These are phyloP conservation scores for button mushroom (Agaricus bisporus) DNA, from an alignment of 768 basidiomycete genomes.

Conservation along the genomic window DNA sequence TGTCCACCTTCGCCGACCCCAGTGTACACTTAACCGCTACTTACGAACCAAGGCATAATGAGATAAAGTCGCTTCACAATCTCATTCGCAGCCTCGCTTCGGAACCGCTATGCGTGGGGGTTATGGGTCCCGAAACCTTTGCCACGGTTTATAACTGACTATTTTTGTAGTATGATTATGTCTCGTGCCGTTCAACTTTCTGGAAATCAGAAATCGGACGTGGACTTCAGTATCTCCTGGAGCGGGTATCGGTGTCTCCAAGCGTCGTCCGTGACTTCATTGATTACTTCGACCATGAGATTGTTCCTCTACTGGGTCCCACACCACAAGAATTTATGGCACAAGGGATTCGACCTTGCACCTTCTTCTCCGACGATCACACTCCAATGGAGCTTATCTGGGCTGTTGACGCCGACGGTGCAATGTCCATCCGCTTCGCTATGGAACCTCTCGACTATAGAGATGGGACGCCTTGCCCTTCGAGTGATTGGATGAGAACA, in stretches of 20 bases:
- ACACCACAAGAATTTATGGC: constrained; percentile 8
- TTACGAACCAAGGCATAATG: neutral
- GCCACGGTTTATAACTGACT: neutral
- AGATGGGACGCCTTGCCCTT: constrained; percentile 10
- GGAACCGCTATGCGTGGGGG: neutral
- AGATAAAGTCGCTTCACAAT: neutral
- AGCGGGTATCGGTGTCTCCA: constrained; percentile 4
- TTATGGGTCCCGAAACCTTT: neutral
- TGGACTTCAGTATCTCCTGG: constrained; percentile 6
- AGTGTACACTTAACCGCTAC: neutral
- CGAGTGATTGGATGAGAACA: constrained; percentile 1
- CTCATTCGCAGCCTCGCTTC: constrained; percentile 3
- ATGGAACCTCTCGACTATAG: constrained; percentile 13
- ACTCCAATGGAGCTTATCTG: constrained; percentile 14
- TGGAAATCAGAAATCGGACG: constrained; percentile 8
- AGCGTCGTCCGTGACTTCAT: constrained; percentile 5
- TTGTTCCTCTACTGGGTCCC: constrained; percentile 13
- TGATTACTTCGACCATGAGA: constrained; percentile 3
- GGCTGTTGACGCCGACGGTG: constrained; percentile 13
- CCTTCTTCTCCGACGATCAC: constrained; percentile 15
- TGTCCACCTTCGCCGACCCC: constrained; percentile 8
- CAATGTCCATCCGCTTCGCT: constrained; percentile 13
- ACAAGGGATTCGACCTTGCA: constrained; percentile 6
- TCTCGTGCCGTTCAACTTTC: constrained; percentile 1
- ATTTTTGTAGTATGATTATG: neutral